phyloP scores from a whole-genome alignment of 208 protist genomes.

The Lotmaria passim region DNA sequence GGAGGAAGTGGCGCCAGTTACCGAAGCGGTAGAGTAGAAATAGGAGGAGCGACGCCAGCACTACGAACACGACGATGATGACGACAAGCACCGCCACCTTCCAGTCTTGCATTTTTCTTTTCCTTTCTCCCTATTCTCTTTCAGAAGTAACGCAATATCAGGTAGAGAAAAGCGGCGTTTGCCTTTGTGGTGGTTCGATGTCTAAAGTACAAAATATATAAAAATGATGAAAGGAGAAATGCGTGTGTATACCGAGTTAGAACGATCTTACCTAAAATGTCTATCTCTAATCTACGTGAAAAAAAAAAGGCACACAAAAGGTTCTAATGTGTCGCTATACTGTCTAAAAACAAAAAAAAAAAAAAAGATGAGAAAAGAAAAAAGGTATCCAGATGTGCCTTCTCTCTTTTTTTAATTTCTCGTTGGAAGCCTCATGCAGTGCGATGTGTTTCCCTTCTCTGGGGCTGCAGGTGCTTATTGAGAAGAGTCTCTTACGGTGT shows the following conservation, averaged over 20 bases:
- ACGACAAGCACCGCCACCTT: slow-evolving; percentile 61
- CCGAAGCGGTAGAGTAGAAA: slow-evolving; percentile 53
- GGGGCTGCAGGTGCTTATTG: too few species aligned
- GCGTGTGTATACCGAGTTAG: neutral
- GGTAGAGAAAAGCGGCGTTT: neutral
- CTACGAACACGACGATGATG: slow-evolving; percentile 61
- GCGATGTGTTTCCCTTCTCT: too few species aligned
- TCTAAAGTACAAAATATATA: neutral
- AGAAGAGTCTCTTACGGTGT: too few species aligned
- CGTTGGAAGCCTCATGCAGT: neutral
- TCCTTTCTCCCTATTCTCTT: too few species aligned
- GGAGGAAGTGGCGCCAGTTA: slow-evolving; percentile 3
- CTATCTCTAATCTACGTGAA: slow-evolving; percentile 6
- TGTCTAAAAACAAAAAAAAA: slow-evolving; percentile 6
- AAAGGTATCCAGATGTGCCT: neutral
- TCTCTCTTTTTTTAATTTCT: slow-evolving; percentile 4
- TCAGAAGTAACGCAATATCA: too few species aligned
- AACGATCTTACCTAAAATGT: neutral
- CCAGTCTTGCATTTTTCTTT: slow-evolving; percentile 49
- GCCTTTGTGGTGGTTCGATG: neutral
- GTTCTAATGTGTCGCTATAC: too few species aligned
- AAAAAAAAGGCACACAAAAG: neutral
- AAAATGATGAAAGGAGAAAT: neutral
- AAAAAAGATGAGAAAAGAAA: slow-evolving; percentile 17
- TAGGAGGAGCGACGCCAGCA: slow-evolving; percentile 35